These are phyloP conservation scores for Alternaria burnsii DNA, from an alignment of 2,329 filamentous ascomycete species.

Conservation along the genomic window DNA sequence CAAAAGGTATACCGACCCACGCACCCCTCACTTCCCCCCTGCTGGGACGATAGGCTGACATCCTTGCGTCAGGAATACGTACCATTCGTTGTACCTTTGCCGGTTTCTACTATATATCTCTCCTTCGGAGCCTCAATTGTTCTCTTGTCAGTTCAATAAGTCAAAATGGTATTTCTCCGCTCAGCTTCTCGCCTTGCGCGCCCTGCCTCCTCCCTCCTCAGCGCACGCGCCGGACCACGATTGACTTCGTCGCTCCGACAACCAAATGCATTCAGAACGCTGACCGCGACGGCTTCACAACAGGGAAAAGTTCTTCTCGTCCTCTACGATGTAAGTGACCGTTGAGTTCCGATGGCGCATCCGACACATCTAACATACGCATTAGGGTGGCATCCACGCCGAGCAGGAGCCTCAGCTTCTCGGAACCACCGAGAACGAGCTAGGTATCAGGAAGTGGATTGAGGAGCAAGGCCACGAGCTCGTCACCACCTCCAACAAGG, in stretches of 20 bases:
- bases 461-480: slow-evolving; percentile 97
- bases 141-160: slow-evolving; percentile 26
- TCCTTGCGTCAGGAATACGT: slow-evolving; percentile 40
- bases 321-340: slow-evolving; percentile 80
- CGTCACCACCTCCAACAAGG: slow-evolving; percentile 97
- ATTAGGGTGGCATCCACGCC: slow-evolving; percentile 82
- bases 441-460: slow-evolving; percentile 96
- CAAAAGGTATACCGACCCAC: slow-evolving; percentile 39
- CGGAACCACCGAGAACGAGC: slow-evolving; percentile 97
- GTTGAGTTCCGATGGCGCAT: slow-evolving; percentile 14
- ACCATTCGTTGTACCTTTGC: slow-evolving; percentile 23
- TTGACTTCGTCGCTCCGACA: slow-evolving; percentile 55
- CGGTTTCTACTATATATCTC: slow-evolving; percentile 35
- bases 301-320: slow-evolving; percentile 97
- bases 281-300: slow-evolving; percentile 70
- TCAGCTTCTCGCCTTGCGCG: slow-evolving; percentile 67
- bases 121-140: slow-evolving; percentile 27
- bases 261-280: slow-evolving; percentile 65
- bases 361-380: slow-evolving; percentile 28
- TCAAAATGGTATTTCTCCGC: slow-evolving; percentile 69
- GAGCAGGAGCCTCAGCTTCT: slow-evolving; percentile 86
- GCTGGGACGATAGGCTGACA: slow-evolving; percentile 30
- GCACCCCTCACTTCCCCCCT: slow-evolving; percentile 26
- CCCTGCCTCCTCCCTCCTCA: slow-evolving; percentile 62
- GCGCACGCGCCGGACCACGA: slow-evolving; percentile 53